Percentiles rank a stretch among this genome's conserved stretches.
Conservation (phyloP, 192 early-diverging fungal genomes). For the Chytriomyces sp. region DNA sequence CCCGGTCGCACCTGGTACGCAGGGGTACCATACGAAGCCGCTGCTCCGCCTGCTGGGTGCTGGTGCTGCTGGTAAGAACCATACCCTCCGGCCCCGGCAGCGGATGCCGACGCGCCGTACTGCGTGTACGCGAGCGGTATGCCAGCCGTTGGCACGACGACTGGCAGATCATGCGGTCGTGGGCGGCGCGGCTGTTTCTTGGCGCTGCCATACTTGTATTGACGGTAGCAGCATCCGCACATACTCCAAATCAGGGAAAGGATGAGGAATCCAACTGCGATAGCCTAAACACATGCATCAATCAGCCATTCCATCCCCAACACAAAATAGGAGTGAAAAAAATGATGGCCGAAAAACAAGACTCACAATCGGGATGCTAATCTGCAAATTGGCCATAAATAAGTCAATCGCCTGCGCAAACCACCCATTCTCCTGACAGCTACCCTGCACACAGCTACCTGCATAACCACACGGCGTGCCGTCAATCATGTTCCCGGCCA, state of each 20-base stretch:
- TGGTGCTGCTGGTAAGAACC: not conserved
- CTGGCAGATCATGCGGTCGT: conserved; percentile 16
- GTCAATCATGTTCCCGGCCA: conserved; percentile 48
- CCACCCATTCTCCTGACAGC: conserved; percentile 12
- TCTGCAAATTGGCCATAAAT: conserved; percentile 32
- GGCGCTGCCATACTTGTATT: conserved; percentile 1
- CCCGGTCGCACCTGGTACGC: not conserved
- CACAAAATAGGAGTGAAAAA: not conserved
- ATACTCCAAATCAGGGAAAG: conserved; percentile 33
- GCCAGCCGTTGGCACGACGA: not conserved
- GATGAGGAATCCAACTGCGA: conserved; percentile 37
- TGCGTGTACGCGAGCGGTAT: not conserved
- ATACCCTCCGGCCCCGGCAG: not conserved
- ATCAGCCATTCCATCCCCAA: not conserved
- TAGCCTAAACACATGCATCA: conserved; percentile 17
- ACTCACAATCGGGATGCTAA: conserved; percentile 44
- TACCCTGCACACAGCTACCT: conserved; percentile 36
- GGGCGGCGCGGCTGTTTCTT: not conserved
- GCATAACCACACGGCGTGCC: conserved; percentile 49
- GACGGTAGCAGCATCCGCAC: conserved; percentile 19
- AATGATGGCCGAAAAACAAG: not conserved
- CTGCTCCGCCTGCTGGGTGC: not conserved
- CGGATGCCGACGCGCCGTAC: not conserved
- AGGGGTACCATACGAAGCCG: too few relatives aligned
- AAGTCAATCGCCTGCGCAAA: conserved; percentile 37